phyloP scores from a whole-genome alignment of 108 stramenopile species.

The Asterionellopsis glacialis region DNA sequence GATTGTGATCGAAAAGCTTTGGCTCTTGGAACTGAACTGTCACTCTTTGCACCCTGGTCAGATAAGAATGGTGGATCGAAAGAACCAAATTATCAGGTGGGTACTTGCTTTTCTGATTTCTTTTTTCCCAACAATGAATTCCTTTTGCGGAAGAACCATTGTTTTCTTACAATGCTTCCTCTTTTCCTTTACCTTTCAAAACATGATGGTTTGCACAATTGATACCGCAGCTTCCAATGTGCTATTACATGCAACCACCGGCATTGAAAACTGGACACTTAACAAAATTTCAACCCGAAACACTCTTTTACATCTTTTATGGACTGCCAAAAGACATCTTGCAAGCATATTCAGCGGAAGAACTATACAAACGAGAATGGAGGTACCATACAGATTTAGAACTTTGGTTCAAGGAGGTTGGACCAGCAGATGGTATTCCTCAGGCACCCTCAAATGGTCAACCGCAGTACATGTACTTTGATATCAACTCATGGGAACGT shows the following conservation, averaged over 20 bases:
- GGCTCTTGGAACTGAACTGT: constrained; percentile 94
- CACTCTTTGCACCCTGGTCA: constrained; percentile 92
- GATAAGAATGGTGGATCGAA: constrained; percentile 68
- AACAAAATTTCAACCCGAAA: constrained; percentile 95
- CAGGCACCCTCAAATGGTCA: constrained; percentile 20
- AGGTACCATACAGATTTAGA: constrained; percentile 93
- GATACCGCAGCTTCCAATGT: constrained; percentile 74
- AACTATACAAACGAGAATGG: constrained; percentile 96
- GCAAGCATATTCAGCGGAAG: constrained; percentile 97
- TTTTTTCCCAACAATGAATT: background rate
- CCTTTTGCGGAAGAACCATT: no score
- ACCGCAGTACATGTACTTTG: constrained; percentile 87
- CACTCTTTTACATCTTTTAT: constrained; percentile 99
- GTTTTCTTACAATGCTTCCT: constrained; percentile 1
- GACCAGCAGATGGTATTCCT: constrained; percentile 63
- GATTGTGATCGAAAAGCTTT: constrained; percentile 92
- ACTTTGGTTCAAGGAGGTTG: constrained; percentile 91
- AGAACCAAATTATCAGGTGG: constrained; percentile 92
- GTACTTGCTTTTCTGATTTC: constrained; percentile 6
- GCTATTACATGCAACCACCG: constrained; percentile 95
- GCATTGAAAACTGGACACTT: constrained; percentile 89
- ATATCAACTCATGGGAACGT: constrained; percentile 86
- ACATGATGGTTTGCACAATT: background rate
- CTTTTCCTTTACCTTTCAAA: no score
- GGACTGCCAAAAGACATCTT: constrained; percentile 94